Evolutionary conservation across 2,329 filamentous ascomycete genomes (phyloP).

Genomic region (Ceratocystiopsis sp.): DNA sequence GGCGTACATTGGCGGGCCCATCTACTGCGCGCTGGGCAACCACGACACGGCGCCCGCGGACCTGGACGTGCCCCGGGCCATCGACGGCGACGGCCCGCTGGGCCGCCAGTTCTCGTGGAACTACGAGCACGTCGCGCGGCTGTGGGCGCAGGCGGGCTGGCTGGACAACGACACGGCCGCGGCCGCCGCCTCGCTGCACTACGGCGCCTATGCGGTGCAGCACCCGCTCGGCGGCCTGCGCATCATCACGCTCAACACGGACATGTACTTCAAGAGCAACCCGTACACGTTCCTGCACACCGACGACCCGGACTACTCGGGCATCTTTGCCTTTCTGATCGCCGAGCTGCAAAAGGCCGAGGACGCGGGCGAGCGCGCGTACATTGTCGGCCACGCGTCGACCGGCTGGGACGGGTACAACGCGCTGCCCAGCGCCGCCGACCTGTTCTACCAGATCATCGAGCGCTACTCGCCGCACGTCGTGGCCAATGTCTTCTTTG

Average conservation of each 20-base stretch:
- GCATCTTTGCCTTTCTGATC: conserved; percentile 36
- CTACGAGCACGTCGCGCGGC: conserved; percentile 28
- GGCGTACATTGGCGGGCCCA: conserved; percentile 34
- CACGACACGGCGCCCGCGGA: conserved; percentile 39
- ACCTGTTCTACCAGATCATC: conserved; percentile 31
- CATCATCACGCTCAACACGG: conserved; percentile 42
- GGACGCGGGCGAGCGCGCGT: conserved; percentile 32
- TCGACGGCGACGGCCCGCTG: conserved; percentile 22
- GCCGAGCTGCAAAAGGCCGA: conserved; percentile 35
- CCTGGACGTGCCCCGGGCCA: conserved; percentile 30
- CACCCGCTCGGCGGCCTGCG: conserved; percentile 27
- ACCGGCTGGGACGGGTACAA: conserved; percentile 32
- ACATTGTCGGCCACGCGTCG: conserved; percentile 40
- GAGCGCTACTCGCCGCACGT: conserved; percentile 33
- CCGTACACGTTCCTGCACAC: conserved; percentile 35
- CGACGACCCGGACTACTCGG: conserved; percentile 32
- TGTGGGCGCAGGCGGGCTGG: conserved; percentile 34
- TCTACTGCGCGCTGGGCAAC: conserved; percentile 40
- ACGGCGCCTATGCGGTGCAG: conserved; percentile 32
- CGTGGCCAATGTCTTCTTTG: conserved; percentile 38
- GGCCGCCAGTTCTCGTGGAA: conserved; percentile 37
- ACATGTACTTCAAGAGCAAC: conserved; percentile 42
- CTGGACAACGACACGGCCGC: conserved; percentile 21
- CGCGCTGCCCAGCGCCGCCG: conserved; percentile 27
- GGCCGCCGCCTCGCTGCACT: conserved; percentile 23